Base-by-base conservation (phyloP, 2,329 filamentous ascomycete species). In the Paracoccidioides lutzii region DNA sequence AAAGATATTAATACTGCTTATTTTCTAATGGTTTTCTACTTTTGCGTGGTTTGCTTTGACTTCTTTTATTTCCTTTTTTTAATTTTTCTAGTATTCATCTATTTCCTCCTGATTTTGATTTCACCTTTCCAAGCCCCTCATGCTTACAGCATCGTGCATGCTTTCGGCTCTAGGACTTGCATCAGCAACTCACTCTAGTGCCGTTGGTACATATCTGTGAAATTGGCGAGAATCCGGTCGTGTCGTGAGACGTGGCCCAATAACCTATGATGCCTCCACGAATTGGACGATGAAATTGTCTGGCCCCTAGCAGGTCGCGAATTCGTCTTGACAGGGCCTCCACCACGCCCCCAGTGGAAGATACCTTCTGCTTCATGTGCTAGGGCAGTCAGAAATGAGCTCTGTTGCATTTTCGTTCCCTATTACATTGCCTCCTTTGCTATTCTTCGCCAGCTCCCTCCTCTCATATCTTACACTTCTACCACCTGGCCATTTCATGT, bases 171-270 rank as follows among this genome's bases (percentile, higher is more conserved):
- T 60, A 62, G 61, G 63, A 62, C 65, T 63, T 62, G 63, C 65
- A 62, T 62, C 61, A 65, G 62, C 57, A 53, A 58, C 58, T 56
- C 35, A 41, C 53, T 50, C 45, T 55, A 43, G 44, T 50, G 53
- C 37, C 30, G 33, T 32, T 49, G 53, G 59, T 53, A 54, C 56
- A 63, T 57, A 58, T 58, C 52, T 38, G 52, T 61, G 63, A 60
- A 59, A 56, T 62, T 60, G 60, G 63, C 58, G 55, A 61, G 58
- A 61, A 55, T 52, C 59, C 59, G 65, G 64, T 64, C 64, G 63
- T 60, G 60, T 65, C 59, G 60, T 62, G 65, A 70, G 67, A 73
- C 70, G 71, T 73, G 71, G 71, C 63, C 69, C 70, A 73, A 73
- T 72, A 59, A 66, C 56, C 65, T 56, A 38, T 38, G 52, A 57